Evolutionary conservation across 108 stramenopile species (phyloP), one percentile per base, ranked within the genome.

Genomic region (Cyclotella distinguenda): DNA sequence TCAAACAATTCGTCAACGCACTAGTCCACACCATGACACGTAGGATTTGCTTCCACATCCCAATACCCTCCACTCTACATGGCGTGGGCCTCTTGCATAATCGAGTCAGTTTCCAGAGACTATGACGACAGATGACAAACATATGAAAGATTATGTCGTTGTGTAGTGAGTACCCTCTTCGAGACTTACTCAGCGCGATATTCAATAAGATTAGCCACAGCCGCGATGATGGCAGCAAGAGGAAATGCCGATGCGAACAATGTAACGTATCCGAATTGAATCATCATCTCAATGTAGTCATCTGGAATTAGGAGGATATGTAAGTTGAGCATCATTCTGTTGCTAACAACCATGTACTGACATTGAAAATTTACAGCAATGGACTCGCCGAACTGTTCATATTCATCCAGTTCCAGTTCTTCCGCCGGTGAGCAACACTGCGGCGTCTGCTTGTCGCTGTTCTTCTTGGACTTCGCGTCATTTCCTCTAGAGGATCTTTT

Each of bases 211-310:
- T 86, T 82, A 1, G 85, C 84, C 23, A 81, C 47, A n/a, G 83
- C 63, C 36, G 82, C 77, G 38, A 90, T 50, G n/a, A 89, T 38
- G 9, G 88, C 59, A 19, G 89, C 87, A 60, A 90, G 56, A 0
- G 92, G 92, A 62, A 86, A 94, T 4, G 89, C 92, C 6, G 82
- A 78, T 0, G 92, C 92, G 67, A 94, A 94, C 31, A 94, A 50
- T 8, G 88, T 90, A 23, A 89, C 84, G 66, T 94, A 94, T 25
- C 89, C 89, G 55, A 90, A 83, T 47, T 94, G 82, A 43, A 94
- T 90, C 26, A 90, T 34, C 60, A 90, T 89, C 57, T 94, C 92
- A 65, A 93, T 83, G 64, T 85, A 90, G 57, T 90, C 89, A 84
- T 93, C 61, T 62, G 47, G 7, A 64, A 32, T 26, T 15, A 2